Conservation (phyloP, 805 yeast genomes). For the Metschnikowia colocasiae region DNA sequence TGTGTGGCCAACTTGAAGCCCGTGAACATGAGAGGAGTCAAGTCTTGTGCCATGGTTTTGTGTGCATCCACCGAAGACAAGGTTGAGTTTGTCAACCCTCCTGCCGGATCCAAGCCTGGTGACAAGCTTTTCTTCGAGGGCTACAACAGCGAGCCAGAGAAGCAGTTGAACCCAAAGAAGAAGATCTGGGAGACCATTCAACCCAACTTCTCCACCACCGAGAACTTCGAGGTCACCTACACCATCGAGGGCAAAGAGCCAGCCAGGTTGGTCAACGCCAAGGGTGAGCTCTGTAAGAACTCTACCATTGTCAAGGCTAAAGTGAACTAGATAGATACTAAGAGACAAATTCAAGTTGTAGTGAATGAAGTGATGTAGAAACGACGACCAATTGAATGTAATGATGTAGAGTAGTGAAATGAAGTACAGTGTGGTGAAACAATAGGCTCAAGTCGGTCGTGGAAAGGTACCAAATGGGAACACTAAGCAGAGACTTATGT, state of each 20-base stretch:
- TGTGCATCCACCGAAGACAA: conserved; percentile 74
- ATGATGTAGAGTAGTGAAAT: too few species aligned
- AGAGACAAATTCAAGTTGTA: too few species aligned
- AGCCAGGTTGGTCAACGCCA: conserved; percentile 69
- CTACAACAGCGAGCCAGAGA: conserved; percentile 82
- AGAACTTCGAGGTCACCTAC: conserved; percentile 70
- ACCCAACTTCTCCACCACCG: conserved; percentile 84
- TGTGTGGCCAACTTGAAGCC: conserved; percentile 96
- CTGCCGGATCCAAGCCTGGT: conserved; percentile 89
- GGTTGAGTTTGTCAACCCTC: conserved; percentile 94
- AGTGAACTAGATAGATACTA: conserved; percentile 54
- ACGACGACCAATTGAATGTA: too few species aligned
- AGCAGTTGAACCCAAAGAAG: conserved; percentile 95
- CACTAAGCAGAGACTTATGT: too few species aligned
- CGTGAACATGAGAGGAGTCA: conserved; percentile 95
- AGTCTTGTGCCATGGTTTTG: conserved; percentile 93
- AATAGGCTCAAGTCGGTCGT: too few species aligned
- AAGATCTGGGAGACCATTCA: conserved; percentile 95
- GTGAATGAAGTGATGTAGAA: too few species aligned
- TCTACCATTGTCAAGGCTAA: conserved; percentile 68
- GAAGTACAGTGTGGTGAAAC: too few species aligned
- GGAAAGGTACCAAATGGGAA: too few species aligned
- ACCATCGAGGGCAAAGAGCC: conserved; percentile 75
- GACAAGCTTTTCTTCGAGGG: conserved; percentile 95
- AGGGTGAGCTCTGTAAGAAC: conserved; percentile 75